Base-by-base conservation (phyloP, 805 yeast genomes). In the Starmera dryadoides region DNA sequence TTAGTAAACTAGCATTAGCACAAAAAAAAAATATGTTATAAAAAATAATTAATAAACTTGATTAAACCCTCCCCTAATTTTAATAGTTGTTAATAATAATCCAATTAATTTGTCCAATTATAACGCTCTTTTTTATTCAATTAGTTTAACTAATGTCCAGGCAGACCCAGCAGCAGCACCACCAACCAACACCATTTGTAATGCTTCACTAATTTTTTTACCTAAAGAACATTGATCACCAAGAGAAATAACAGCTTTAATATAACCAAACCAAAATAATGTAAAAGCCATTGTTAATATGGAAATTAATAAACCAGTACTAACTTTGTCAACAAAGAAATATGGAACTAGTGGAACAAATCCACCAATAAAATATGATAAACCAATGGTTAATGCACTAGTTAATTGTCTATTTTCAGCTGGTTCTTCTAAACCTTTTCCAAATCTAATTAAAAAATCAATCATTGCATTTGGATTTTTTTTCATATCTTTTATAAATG, bases 141-240 rank as follows among this genome's bases (percentile, higher is more conserved):
- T 79, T 46, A 81, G 59, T 58, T 79, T 82, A 26, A 91, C 98
- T 57, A 89, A 75, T 34, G 77, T 77, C 95, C 96, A 91, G 10
- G 98, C 98, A 19, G 95, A 85, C 4, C 96, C 95, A 4, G 98
- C 98, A 18, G 98, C 98, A 25, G 84, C 66, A n/a, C 97, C 94
- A 30, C 98, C 98, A 37, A 86, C 89, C n/a, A 82, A 62, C 39
- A 87, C 79, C 98, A 93, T 91, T 63, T 87, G 94, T 16, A 82
- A 41, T 33, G 97, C 98, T 60, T 89, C 96, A 37, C 69, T 64
- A 4, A 82, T 63, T 54, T 81, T 82, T 46, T 75, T 77, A 45
- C 57, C 52, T 2, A 58, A 53, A n/a, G 86, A 72, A 50, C 85
- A 76, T 44, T 79, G 88, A 19, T 76, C 78, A 40, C 94, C 95